Base-by-base conservation (phyloP, 306 rosid genomes). In the Prunus mume region DNA sequence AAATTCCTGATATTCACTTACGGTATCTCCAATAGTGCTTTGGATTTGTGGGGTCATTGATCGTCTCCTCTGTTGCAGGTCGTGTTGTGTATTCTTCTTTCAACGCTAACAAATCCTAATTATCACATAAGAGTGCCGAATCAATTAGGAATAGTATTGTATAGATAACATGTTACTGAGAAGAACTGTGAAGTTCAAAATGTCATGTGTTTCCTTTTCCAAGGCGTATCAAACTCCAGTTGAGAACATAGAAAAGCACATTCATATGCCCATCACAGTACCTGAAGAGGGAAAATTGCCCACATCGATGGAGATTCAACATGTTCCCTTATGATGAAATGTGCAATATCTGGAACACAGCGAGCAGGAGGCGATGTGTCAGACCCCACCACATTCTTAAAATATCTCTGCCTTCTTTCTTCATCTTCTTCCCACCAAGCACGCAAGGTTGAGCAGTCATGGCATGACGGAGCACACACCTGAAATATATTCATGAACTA, bases 381-480 rank as follows among this genome's bases (percentile, higher is more conserved):
- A 18, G 97, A 86, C 38, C 86, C 97, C 71, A 92, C 78, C 65
- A 92, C 81, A 58, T 32, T 82, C 83, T 89, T 88, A 83, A 87
- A 89, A 84, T 80, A 95, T 18, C 92, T 91, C 10, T 32, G 82
- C 51, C 99, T 82, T 86, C 99, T 89, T 28, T 92, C 99, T 65
- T 92, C 99, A 46, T 95, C 97, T 87, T 95, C 97, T 81, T 95
- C 99, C 99, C 99, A 95, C 99, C 99, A 95, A 73, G 97, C 97
- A 71, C 99, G 97, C 86, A 95, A 56, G 69, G 99, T 89, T 65
- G 97, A 91, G 82, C 95, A 88, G 85, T 95, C 99, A 78, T 95
- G 97, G 87, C 99, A 95, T 24, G 99, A 95, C 13, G 99, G 96
- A 76, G 99, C 94, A 72, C 99, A 95, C 63, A 95, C 97, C 99